Percentiles rank a stretch among this genome's conserved stretches.
These are phyloP conservation scores for Fistulinella prunicolor DNA, from an alignment of 768 basidiomycete species.

Conservation along the genomic window DNA sequence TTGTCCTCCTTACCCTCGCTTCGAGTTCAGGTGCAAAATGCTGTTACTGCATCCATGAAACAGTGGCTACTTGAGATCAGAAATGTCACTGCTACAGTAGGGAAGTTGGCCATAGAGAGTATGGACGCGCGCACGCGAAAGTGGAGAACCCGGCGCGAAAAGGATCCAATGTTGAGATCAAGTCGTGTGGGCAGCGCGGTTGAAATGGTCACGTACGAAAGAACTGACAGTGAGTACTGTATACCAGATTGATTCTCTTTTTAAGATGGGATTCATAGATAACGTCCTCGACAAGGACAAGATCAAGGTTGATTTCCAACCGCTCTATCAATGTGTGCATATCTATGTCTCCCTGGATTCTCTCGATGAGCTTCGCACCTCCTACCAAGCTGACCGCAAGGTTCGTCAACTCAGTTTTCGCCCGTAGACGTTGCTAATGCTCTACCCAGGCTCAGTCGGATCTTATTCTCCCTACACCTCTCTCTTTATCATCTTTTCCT, in stretches of 20 bases:
- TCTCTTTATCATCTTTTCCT: constrained; percentile 64
- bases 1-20: constrained; percentile 89
- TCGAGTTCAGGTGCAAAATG: constrained; percentile 84
- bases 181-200: constrained; percentile 89
- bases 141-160: constrained; percentile 83
- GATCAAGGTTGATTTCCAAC: constrained; percentile 88
- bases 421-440: constrained; percentile 13
- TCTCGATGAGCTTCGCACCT: constrained; percentile 84
- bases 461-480: constrained; percentile 79
- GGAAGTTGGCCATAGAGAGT: constrained; percentile 80
- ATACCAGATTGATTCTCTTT: background rate
- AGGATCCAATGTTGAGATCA: constrained; percentile 71
- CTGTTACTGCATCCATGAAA: constrained; percentile 92
- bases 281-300: constrained; percentile 91
- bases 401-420: constrained; percentile 33
- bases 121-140: constrained; percentile 82
- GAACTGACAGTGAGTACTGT: constrained; percentile 78
- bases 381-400: constrained; percentile 97
- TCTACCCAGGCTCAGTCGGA: constrained; percentile 85
- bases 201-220: constrained; percentile 89
- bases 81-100: constrained; percentile 83
- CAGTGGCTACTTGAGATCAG: constrained; percentile 96
- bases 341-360: constrained; percentile 91
- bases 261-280: constrained; percentile 44
- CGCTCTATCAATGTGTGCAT: constrained; percentile 94